Conservation (phyloP, 306 rosid genomes). For the Cyclanthera cordifolia region DNA sequence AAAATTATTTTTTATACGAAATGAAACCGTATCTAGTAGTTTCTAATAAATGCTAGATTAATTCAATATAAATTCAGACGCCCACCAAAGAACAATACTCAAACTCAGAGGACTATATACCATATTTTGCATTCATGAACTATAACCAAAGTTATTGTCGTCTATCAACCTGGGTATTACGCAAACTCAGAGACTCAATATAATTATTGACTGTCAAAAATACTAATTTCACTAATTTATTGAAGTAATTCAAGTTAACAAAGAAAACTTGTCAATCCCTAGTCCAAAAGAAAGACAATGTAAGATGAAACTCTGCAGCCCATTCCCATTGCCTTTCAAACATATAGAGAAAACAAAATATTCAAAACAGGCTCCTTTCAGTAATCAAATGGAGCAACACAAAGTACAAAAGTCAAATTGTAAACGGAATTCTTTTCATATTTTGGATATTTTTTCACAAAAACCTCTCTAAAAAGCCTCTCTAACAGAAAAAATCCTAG, state of each 20-base stretch:
- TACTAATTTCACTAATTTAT: neutral
- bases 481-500: too few relatives aligned
- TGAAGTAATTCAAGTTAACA: neutral
- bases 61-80: neutral
- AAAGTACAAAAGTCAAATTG: too few relatives aligned
- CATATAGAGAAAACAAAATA: too few relatives aligned
- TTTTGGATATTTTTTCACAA: too few relatives aligned
- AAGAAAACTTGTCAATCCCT: neutral
- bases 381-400: too few relatives aligned
- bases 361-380: too few relatives aligned
- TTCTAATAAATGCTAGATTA: neutral
- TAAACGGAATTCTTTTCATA: too few relatives aligned
- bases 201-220: neutral
- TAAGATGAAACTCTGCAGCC: too few relatives aligned
- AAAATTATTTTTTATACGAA: neutral
- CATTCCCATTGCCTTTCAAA: too few relatives aligned
- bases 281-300: neutral
- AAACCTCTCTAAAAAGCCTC: too few relatives aligned
- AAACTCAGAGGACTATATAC: neutral
- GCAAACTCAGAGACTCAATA: neutral
- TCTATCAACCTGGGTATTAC: neutral
- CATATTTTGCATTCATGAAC: neutral
- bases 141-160: neutral
- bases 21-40: too few relatives aligned
- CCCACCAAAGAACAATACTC: neutral